A percentile compares a stretch with the other conserved stretches of the same genome.
phyloP scores from a whole-genome alignment of 441 rosid genomes.

The Arabidopsis lyrata region DNA sequence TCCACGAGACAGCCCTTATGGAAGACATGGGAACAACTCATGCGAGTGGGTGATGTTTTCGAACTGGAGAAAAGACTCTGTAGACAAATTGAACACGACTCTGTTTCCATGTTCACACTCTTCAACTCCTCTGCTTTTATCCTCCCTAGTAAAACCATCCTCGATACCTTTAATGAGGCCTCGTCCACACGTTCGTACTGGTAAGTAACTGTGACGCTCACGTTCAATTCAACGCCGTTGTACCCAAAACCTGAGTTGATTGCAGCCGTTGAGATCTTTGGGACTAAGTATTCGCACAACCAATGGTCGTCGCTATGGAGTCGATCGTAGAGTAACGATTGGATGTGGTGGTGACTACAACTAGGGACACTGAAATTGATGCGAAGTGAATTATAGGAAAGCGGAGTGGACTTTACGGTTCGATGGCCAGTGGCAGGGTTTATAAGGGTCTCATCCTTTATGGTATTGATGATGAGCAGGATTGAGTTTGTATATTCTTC shows the following conservation, averaged over 20 bases:
- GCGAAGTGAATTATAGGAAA: too few species aligned
- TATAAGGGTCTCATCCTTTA: too few species aligned
- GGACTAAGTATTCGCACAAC: neutral
- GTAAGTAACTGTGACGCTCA: neutral
- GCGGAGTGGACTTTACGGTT: too few species aligned
- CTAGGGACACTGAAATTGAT: too few species aligned
- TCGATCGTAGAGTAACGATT: too few species aligned
- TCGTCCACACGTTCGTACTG: neutral
- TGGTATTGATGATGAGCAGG: too few species aligned
- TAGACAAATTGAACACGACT: conserved; percentile 34
- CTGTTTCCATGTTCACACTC: conserved; percentile 27
- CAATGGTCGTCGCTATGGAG: too few species aligned
- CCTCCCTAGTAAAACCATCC: neutral
- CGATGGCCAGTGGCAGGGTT: too few species aligned
- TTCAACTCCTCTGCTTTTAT: neutral
- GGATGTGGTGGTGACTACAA: too few species aligned
- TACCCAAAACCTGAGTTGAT: neutral
- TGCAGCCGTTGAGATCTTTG: neutral
- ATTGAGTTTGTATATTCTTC: too few species aligned
- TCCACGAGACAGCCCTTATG: conserved; percentile 21
- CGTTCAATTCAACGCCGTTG: neutral
- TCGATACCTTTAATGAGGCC: neutral
- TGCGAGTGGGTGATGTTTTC: neutral
- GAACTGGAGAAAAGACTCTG: neutral
- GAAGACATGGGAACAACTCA: conserved; percentile 29